A percentile compares a stretch with the other conserved stretches of the same genome.
These are phyloP conservation scores for Pholiota conissans DNA, from an alignment of 768 basidiomycete species.

Conservation along the genomic window DNA sequence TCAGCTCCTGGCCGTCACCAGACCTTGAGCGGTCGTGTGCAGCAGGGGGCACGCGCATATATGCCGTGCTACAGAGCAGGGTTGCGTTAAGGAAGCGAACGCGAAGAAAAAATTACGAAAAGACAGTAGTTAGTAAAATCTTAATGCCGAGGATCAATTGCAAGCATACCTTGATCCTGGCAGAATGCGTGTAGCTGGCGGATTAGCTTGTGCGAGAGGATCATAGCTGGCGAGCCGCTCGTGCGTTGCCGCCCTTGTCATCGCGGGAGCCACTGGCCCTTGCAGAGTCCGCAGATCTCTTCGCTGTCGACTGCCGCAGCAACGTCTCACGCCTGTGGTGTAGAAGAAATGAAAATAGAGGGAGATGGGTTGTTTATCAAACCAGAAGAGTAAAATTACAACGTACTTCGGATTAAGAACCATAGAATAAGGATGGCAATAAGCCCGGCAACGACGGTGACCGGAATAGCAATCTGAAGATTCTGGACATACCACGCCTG, in stretches of 20 bases:
- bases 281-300: constrained; percentile 17
- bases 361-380: constrained; percentile 2
- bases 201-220: constrained; percentile 15
- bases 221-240: constrained; percentile 25
- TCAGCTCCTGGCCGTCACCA: constrained; percentile 21
- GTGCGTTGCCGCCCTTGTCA: constrained; percentile 20
- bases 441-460: constrained; percentile 71
- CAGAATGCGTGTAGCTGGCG: constrained; percentile 10
- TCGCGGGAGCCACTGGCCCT: constrained; percentile 12
- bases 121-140: not conserved
- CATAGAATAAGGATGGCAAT: constrained; percentile 59
- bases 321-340: constrained; percentile 25
- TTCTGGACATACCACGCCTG: constrained; percentile 78
- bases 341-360: constrained; percentile 8
- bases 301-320: constrained; percentile 24
- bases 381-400: not conserved
- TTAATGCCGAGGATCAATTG: constrained; percentile 21
- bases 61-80: constrained; percentile 21
- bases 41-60: constrained; percentile 29
- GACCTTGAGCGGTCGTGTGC: constrained; percentile 28
- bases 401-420: constrained; percentile 44
- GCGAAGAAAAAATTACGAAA: not conserved
- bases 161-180: constrained; percentile 26
- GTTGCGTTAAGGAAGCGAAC: constrained; percentile 5
- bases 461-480: constrained; percentile 77